Evolutionary conservation across 805 yeast species (phyloP).

Genomic region (Kuraishia cidri): DNA sequence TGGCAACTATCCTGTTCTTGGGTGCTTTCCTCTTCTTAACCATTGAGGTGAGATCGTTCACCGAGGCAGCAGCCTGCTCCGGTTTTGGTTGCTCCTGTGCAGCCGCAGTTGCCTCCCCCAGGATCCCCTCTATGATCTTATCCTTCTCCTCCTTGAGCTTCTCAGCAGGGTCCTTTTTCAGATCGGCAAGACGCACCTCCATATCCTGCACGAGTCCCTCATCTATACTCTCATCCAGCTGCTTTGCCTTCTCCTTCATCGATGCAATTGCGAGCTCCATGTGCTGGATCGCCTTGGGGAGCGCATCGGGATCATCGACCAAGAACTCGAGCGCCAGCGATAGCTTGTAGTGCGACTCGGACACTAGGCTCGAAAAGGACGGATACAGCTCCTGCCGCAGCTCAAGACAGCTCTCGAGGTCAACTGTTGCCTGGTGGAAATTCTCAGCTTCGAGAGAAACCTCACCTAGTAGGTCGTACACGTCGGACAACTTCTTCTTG

Average conservation of each 20-base stretch:
- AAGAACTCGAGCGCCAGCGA: constrained; percentile 72
- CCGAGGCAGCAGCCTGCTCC: constrained; percentile 14
- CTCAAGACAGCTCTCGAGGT: constrained; percentile 50
- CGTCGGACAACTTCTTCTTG: constrained; percentile 55
- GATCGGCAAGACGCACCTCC: constrained; percentile 44
- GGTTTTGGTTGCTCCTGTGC: constrained; percentile 10
- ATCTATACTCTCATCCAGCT: constrained; percentile 29
- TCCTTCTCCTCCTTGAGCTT: constrained; percentile 40
- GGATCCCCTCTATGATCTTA: constrained; percentile 44
- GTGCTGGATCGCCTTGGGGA: constrained; percentile 36
- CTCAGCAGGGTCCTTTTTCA: constrained; percentile 40
- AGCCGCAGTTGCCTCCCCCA: constrained; percentile 32
- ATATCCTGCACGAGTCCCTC: constrained; percentile 44
- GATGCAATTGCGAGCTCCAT: constrained; percentile 30
- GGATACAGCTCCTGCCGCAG: constrained; percentile 45
- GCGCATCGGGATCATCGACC: constrained; percentile 38
- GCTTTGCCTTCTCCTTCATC: constrained; percentile 29
- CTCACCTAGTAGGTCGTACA: constrained; percentile 79
- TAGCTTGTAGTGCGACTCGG: constrained; percentile 76
- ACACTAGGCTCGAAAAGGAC: constrained; percentile 44
- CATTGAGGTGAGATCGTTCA: constrained; percentile 56
- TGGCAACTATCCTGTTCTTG: constrained; percentile 2
- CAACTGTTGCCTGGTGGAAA: constrained; percentile 68
- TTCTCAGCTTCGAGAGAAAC: constrained; percentile 86
- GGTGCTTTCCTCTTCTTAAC: constrained; percentile 39